phyloP scores from a whole-genome alignment of 352 stramenopile species.

The Pythium insidiosum region DNA sequence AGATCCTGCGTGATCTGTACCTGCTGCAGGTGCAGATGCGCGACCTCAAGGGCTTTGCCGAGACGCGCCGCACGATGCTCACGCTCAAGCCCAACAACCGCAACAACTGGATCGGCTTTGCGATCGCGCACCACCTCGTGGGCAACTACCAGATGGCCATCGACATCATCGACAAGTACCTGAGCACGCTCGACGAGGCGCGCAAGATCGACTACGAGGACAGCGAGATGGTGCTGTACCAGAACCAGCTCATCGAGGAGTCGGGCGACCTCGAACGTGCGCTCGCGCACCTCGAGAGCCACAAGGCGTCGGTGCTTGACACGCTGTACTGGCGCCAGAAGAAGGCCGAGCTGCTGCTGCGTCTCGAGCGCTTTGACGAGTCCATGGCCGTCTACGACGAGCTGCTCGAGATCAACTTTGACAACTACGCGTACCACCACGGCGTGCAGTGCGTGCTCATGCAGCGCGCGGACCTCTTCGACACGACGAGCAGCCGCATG shows the following conservation, averaged over 20 bases:
- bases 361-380: constrained; percentile 54
- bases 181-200: constrained; percentile 79
- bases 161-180: constrained; percentile 95
- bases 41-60: constrained; percentile 88
- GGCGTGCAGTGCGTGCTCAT: constrained; percentile 80
- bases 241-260: constrained; percentile 92
- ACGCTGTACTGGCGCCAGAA: constrained; percentile 71
- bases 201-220: constrained; percentile 86
- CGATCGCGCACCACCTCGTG: constrained; percentile 92
- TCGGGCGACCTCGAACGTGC: constrained; percentile 77
- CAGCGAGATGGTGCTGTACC: constrained; percentile 96
- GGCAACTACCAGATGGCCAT: constrained; percentile 91
- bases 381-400: constrained; percentile 56
- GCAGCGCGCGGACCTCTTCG: constrained; percentile 44
- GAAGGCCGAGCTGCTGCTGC: constrained; percentile 67
- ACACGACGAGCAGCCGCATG: constrained; percentile 27
- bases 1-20: constrained; percentile 96
- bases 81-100: constrained; percentile 91
- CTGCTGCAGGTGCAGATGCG: constrained; percentile 93
- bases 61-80: constrained; percentile 92
- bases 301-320: constrained; percentile 65
- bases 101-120: constrained; percentile 97
- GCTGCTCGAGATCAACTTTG: constrained; percentile 82
- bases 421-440: constrained; percentile 88
- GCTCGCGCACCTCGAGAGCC: constrained; percentile 79